Conservation (phyloP, 108 stramenopile species). For the Craspedostauros australis region DNA sequence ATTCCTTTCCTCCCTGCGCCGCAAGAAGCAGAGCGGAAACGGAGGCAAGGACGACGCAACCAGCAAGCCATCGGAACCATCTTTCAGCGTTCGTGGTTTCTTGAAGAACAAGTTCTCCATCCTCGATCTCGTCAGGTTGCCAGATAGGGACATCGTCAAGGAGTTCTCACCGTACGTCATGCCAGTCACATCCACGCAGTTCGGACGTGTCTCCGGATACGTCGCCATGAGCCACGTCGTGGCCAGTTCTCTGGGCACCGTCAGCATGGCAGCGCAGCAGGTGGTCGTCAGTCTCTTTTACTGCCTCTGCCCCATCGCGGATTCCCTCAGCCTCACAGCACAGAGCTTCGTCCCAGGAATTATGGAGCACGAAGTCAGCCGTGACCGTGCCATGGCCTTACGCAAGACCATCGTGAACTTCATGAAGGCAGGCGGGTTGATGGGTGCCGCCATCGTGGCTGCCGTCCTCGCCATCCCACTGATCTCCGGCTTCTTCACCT, state of each 20-base stretch:
- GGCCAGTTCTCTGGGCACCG: constrained; percentile 54
- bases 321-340: constrained; percentile 67
- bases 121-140: constrained; percentile 36
- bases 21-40: too few relatives aligned
- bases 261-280: constrained; percentile 78
- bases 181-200: constrained; percentile 71
- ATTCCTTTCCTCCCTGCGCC: neutral
- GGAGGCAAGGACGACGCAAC: neutral
- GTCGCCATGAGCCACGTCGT: constrained; percentile 83
- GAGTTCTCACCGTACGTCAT: constrained; percentile 63
- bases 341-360: constrained; percentile 73
- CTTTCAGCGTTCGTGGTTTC: constrained; percentile 33
- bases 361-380: constrained; percentile 27
- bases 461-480: constrained; percentile 52
- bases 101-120: constrained; percentile 18
- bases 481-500: constrained; percentile 58
- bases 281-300: constrained; percentile 73
- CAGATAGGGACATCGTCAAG: constrained; percentile 14
- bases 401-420: constrained; percentile 50
- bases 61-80: constrained; percentile 1
- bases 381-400: constrained; percentile 50
- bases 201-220: constrained; percentile 72
- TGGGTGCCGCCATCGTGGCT: constrained; percentile 53
- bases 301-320: constrained; percentile 70
- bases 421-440: constrained; percentile 53